Base-by-base conservation (phyloP, 345 rosid genomes). In the Rhizophora mangle region DNA sequence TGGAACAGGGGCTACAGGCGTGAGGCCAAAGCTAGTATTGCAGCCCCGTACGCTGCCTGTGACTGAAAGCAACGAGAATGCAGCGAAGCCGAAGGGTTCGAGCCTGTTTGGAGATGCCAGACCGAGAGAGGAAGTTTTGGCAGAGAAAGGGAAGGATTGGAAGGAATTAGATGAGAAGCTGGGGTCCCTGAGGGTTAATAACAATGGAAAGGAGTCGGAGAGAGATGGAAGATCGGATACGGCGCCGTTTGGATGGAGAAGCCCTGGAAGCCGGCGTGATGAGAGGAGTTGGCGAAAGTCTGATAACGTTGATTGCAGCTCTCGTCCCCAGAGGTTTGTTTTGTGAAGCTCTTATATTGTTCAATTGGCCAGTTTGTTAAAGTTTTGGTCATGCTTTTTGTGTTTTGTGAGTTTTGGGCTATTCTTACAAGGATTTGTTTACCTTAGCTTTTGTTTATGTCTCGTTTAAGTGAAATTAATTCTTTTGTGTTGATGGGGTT, bases 151-250 rank as follows among this genome's bases (percentile, higher is more conserved):
- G 24, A 78, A 82, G 76, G 98, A 92, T 49, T 88, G 88, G 90
- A 95, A 92, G 71, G 96, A 90, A 86, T 90, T 92, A 72, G 98
- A 95, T 63, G 98, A 86, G 87, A 95, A 89, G 82, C 77, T 95
- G 19, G 92, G 79, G 67, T 75, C 84, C 13, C 69, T 75, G 37
- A 92, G 77, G 77, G 59, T 86, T 21, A 84, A 31, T 24, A 29
- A 56, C 22, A 15, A 36, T 24, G 37, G 75, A 75, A 91, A 87
- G 11, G 78, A 71, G 16, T 29, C 59, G 20, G 96, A 88, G 69
- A 88, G 68, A 76, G 82, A 70, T 4, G 92, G 82, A 66, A 75
- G 67, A 54, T 63, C 43, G 20, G 70, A 67, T 15, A 9, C 64
- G 4, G 31, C 52, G 20, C 68, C 82, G 26, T 68, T 72, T 15